Conservation (phyloP, 2,329 filamentous ascomycete genomes). For the Alternaria infectoria region DNA sequence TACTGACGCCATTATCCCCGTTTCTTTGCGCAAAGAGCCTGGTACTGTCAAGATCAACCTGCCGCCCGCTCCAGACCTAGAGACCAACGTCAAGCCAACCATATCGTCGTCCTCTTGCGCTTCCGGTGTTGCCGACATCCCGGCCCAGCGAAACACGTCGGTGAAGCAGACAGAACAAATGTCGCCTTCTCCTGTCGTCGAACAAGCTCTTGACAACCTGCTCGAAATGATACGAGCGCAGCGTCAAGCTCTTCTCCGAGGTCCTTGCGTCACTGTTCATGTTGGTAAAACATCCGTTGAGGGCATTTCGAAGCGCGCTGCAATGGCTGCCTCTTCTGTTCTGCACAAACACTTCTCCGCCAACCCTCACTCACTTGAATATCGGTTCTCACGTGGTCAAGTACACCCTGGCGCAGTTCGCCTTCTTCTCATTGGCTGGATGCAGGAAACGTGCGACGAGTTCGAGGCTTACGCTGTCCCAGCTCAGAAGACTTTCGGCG, state of each 20-base stretch:
- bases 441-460: background rate
- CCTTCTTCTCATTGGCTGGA: slow-evolving; percentile 14
- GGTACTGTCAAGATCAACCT: too few relatives aligned
- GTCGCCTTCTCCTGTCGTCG: too few relatives aligned
- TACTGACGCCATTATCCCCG: too few relatives aligned
- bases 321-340: slow-evolving; percentile 19
- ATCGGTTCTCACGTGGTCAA: background rate
- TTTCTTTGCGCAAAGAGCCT: too few relatives aligned
- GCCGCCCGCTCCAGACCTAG: too few relatives aligned
- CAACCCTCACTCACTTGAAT: slow-evolving; percentile 10
- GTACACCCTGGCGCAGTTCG: slow-evolving; percentile 8
- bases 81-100: too few relatives aligned
- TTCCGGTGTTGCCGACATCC: too few relatives aligned
- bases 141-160: too few relatives aligned
- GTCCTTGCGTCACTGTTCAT: slow-evolving; percentile 11
- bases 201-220: slow-evolving; percentile 2
- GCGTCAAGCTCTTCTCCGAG: slow-evolving; percentile 9
- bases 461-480: slow-evolving; percentile 13
- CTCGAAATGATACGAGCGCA: slow-evolving; percentile 12
- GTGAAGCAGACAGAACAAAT: too few relatives aligned
- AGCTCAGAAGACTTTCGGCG: slow-evolving; percentile 1
- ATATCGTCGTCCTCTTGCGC: too few relatives aligned
- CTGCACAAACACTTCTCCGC: slow-evolving; percentile 14
- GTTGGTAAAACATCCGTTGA: slow-evolving; percentile 5
- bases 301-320: slow-evolving; percentile 15